Evolutionary conservation across 2,329 filamentous ascomycete genomes (phyloP).

Genomic region (Neocucurbitaria cava): DNA sequence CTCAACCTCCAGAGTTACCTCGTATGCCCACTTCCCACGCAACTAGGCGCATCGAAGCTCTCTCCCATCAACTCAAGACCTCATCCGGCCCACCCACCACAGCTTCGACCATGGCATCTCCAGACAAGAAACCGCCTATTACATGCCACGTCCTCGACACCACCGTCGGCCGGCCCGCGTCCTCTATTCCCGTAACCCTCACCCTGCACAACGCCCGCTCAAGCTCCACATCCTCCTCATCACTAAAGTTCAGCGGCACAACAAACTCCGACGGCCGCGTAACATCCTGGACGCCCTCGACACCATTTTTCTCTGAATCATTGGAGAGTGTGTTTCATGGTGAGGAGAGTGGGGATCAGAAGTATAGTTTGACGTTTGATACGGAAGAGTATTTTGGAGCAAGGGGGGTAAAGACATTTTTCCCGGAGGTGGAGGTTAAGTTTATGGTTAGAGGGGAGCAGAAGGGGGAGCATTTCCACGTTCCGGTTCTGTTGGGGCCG

Average conservation of each 20-base stretch:
- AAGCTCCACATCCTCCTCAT: conserved; percentile 10
- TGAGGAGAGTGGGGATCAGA: conserved; percentile 52
- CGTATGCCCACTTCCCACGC: conserved; percentile 25
- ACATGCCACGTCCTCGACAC: conserved; percentile 91
- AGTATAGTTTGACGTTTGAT: conserved; percentile 76
- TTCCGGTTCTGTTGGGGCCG: conserved; percentile 77
- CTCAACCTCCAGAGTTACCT: background rate
- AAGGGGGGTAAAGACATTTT: conserved; percentile 62
- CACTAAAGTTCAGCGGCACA: conserved; percentile 59
- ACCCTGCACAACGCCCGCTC: conserved; percentile 48
- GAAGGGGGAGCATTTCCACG: conserved; percentile 74
- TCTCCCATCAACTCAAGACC: conserved; percentile 25
- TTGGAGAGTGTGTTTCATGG: conserved; percentile 46
- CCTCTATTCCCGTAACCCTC: conserved; percentile 71
- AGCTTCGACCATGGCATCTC: conserved; percentile 22
- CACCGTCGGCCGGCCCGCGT: conserved; percentile 72
- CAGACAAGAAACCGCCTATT: conserved; percentile 61
- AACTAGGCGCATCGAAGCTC: conserved; percentile 27
- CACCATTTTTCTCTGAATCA: conserved; percentile 50
- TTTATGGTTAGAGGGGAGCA: conserved; percentile 57
- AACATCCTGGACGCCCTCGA: conserved; percentile 67
- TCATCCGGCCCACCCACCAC: conserved; percentile 7
- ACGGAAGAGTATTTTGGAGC: conserved; percentile 73
- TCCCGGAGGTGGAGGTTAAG: conserved; percentile 63
- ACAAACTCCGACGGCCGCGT: conserved; percentile 82